Percentiles rank a stretch among this genome's conserved stretches.
phyloP scores from a whole-genome alignment of 306 rosid species.

The Cotoneaster glaucophyllus region DNA sequence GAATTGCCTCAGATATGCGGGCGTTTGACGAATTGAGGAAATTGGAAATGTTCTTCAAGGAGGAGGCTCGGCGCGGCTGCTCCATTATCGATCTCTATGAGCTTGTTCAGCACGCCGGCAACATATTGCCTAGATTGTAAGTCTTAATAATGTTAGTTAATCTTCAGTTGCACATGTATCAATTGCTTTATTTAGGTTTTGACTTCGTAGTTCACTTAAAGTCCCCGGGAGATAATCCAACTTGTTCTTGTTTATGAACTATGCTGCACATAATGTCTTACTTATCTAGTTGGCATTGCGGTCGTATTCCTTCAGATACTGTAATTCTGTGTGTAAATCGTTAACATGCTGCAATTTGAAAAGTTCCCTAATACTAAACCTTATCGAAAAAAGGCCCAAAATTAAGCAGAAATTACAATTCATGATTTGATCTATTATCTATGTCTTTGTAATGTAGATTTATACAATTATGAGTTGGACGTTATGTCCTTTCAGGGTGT shows the following conservation, averaged over 20 bases:
- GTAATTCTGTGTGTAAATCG: neutral
- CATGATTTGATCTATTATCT: neutral
- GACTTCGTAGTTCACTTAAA: neutral
- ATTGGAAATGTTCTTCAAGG: constrained; percentile 89
- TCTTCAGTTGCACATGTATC: neutral
- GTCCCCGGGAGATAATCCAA: neutral
- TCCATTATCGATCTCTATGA: constrained; percentile 93
- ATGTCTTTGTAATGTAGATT: neutral
- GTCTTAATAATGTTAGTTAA: constrained; percentile 16
- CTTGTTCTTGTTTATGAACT: neutral
- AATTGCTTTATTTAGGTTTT: neutral
- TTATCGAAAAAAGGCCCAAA: neutral
- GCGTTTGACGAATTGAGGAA: constrained; percentile 95
- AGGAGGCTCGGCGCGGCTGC: constrained; percentile 98
- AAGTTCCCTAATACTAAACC: neutral
- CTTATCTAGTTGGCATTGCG: neutral
- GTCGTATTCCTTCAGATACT: neutral
- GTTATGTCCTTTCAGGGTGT: neutral
- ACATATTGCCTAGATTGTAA: constrained; percentile 91
- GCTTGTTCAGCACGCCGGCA: constrained; percentile 97
- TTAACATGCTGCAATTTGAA: neutral
- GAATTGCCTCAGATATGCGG: constrained; percentile 70
- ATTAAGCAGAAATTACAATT: neutral
- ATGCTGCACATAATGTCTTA: neutral
- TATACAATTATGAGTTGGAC: neutral